Percentiles rank a stretch among this genome's conserved stretches.
phyloP scores from a whole-genome alignment of 2,329 filamentous ascomycete genomes.

The Ophiocordyceps camponoti-rufipedis region DNA sequence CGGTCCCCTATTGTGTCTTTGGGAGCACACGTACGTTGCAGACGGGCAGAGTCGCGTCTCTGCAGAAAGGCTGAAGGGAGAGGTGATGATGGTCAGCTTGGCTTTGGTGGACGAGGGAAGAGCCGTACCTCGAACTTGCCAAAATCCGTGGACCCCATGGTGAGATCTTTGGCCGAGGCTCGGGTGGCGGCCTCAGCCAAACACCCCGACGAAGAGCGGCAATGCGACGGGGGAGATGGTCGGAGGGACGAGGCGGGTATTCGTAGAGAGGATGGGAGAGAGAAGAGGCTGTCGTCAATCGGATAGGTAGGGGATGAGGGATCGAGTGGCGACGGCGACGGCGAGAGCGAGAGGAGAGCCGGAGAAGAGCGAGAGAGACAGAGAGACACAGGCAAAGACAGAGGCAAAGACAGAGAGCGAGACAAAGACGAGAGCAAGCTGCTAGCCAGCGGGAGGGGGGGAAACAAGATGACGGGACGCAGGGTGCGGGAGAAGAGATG shows the following conservation, averaged over 20 bases:
- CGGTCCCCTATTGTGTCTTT: not conserved
- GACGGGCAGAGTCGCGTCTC: constrained; percentile 63
- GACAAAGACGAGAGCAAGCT: not conserved
- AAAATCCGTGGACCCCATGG: constrained; percentile 43
- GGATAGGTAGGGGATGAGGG: too few species aligned
- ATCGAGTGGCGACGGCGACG: too few species aligned
- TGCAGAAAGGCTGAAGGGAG: constrained; percentile 55
- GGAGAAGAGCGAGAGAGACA: not conserved
- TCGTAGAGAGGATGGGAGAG: not conserved
- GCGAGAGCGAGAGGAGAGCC: not conserved
- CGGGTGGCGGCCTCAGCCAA: not conserved
- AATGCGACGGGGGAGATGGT: not conserved
- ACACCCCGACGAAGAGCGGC: not conserved
- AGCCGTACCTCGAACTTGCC: constrained; percentile 37
- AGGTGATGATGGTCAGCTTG: constrained; percentile 9
- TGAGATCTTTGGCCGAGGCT: constrained; percentile 5
- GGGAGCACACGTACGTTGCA: constrained; percentile 41
- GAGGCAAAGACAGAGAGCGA: not conserved
- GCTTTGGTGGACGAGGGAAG: not conserved
- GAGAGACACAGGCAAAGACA: not conserved
- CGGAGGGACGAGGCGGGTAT: not conserved
- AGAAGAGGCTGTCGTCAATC: not conserved
- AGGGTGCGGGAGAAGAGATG: too few species aligned
- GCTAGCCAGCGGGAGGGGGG: too few species aligned
- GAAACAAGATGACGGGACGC: too few species aligned